phyloP scores from a whole-genome alignment of 176 grass and related monocot species.

The Typha latifolia region DNA sequence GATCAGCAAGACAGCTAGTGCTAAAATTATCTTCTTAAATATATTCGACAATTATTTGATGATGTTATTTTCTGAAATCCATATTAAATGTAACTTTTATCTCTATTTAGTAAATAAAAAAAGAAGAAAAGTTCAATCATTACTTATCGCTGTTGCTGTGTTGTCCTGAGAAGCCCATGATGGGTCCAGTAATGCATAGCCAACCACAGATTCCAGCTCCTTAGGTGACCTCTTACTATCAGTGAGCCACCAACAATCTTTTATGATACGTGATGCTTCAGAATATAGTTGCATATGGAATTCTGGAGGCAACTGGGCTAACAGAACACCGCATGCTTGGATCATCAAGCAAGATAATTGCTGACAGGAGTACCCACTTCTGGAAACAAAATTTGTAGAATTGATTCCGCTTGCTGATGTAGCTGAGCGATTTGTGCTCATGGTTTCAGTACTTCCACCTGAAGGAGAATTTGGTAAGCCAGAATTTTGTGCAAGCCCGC shows the following conservation, averaged over 20 bases:
- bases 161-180: conserved; percentile 94
- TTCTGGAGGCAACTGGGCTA: conserved; percentile 91
- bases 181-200: conserved; percentile 81
- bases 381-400: conserved; percentile 70
- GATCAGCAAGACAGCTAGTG: too few species aligned
- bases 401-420: conserved; percentile 54
- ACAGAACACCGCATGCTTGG: conserved; percentile 90
- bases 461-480: conserved; percentile 74
- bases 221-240: conserved; percentile 75
- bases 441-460: conserved; percentile 46
- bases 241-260: conserved; percentile 98
- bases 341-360: conserved; percentile 96
- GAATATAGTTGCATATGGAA: conserved; percentile 87
- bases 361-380: conserved; percentile 80
- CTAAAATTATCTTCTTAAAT: too few species aligned
- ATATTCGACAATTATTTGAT: too few species aligned
- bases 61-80: too few species aligned
- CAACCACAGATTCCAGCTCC: conserved; percentile 96
- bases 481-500: conserved; percentile 55
- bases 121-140: not conserved
- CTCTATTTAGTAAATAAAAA: not conserved
- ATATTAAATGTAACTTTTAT: not conserved
- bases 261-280: conserved; percentile 84
- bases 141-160: conserved; percentile 93
- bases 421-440: conserved; percentile 43